Evolutionary conservation across 164 flowering plant species (phyloP).

Genomic region (Euptelea pleiosperma): DNA sequence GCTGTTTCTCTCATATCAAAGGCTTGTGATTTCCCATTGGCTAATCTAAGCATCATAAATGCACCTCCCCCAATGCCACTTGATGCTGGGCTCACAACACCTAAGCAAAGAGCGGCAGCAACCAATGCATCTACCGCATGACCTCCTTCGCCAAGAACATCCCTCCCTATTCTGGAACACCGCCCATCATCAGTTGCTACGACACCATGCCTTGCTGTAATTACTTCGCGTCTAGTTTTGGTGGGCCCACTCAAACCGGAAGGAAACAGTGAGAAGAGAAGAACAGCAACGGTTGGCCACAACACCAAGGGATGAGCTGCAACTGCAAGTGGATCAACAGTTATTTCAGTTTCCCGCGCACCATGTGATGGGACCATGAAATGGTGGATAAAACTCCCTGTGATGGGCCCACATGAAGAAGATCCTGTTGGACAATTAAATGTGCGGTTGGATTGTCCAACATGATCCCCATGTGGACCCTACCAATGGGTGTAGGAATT

Average conservation of each 20-base stretch:
- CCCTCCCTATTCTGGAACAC: conserved; percentile 53
- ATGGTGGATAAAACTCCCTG: too few relatives aligned
- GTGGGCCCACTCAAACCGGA: not conserved
- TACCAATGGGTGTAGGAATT: too few relatives aligned
- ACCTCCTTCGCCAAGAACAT: conserved; percentile 51
- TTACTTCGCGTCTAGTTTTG: conserved; percentile 22
- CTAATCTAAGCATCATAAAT: conserved; percentile 45
- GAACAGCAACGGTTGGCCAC: conserved; percentile 12
- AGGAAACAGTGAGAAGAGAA: conserved; percentile 11
- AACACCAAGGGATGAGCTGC: conserved; percentile 14
- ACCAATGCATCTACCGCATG: conserved; percentile 67
- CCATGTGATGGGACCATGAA: too few relatives aligned
- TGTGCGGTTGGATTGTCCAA: too few relatives aligned
- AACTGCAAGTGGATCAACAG: too few relatives aligned
- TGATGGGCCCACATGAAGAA: too few relatives aligned
- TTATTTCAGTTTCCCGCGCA: too few relatives aligned
- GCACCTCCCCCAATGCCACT: conserved; percentile 81
- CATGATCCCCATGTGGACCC: too few relatives aligned
- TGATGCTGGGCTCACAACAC: conserved; percentile 65
- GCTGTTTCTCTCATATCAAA: conserved; percentile 73
- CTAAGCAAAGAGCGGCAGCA: conserved; percentile 62
- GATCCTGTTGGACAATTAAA: too few relatives aligned
- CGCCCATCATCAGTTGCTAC: conserved; percentile 62
- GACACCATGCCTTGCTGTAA: conserved; percentile 32
- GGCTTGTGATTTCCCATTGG: conserved; percentile 39